Evolutionary conservation across 805 yeast genomes (phyloP), one percentile per base, ranked within the genome.

Genomic region (Yamadazyma insecticola): DNA sequence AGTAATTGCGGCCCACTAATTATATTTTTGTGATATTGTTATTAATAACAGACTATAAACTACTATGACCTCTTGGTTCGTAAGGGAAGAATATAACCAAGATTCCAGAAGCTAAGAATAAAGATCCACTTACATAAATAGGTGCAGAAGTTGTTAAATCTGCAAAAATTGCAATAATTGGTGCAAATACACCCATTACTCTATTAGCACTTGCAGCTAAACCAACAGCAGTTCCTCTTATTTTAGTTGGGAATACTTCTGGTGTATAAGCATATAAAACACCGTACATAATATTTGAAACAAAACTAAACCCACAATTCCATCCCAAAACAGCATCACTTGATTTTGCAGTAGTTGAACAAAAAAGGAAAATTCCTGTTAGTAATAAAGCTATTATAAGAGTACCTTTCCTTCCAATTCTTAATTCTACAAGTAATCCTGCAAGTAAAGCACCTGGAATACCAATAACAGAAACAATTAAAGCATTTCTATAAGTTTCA

Each of bases 251-350:
- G 51, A 78, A 67, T 15, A 74, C 72, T 47, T 78, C 82, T 0
- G 84, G 85, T 3, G 83, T 76, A 47, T 75, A 77, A 4, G 83
- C 84, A 45, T 76, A 78, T 13, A 78, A 53, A 14, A 73, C 70
- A 4, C 78, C 81, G 48, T 74, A 77, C 64, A 63, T 60, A 28
- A 75, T 60, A 50, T 72, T 74, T 13, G 80, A 73, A 21, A 70
- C 69, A 35, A 62, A 58, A 26, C 54, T 54, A 44, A 63, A 63
- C 18, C 48, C 52, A 29, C 79, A 76, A 48, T 74, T 76, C 58
- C 66, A 75, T 5, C 56, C 68, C 42, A 63, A 50, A 34, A 54
- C 44, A n/a, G 63, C 58, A 37, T 68, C 57, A 27, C 73, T 59
- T 0, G 78, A 67, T 49, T 70, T 67, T 9, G 78, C 78, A 3